Conservation (phyloP, 257 asterid genomes). For the Nicotiana obtusifolia region DNA sequence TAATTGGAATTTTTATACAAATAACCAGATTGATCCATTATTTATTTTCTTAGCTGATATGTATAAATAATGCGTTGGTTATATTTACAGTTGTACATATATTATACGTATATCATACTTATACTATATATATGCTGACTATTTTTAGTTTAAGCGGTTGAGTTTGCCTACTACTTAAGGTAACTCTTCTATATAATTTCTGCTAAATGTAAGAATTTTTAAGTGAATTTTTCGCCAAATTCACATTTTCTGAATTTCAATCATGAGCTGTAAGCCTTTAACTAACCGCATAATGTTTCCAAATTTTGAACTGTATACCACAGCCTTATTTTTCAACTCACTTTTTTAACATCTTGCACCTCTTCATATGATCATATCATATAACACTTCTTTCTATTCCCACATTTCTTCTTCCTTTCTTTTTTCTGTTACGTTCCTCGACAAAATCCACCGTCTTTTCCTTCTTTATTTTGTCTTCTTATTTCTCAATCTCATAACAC, state of each 20-base stretch:
- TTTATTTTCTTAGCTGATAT: too few species aligned
- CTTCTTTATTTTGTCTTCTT: not conserved
- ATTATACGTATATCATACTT: too few species aligned
- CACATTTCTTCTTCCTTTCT: not conserved
- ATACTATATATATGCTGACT: too few species aligned
- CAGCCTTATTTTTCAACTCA: not conserved
- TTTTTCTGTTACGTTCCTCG: too few species aligned
- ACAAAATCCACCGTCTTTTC: not conserved
- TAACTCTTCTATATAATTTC: not conserved
- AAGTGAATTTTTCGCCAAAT: not conserved
- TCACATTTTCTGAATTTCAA: not conserved
- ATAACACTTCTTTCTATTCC: too few species aligned
- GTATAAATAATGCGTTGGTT: too few species aligned
- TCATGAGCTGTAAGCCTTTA: not conserved
- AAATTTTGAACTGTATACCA: not conserved
- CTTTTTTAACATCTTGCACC: not conserved
- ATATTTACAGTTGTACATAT: too few species aligned
- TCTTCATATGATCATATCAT: not conserved
- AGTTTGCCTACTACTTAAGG: not conserved
- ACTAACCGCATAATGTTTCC: not conserved
- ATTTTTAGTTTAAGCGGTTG: too few species aligned
- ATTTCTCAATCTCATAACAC: not conserved
- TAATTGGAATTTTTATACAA: too few species aligned
- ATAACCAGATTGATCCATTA: too few species aligned
- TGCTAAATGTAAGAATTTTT: not conserved